phyloP scores from a whole-genome alignment of 2,329 filamentous ascomycete genomes.

The Pyrenophora graminea region DNA sequence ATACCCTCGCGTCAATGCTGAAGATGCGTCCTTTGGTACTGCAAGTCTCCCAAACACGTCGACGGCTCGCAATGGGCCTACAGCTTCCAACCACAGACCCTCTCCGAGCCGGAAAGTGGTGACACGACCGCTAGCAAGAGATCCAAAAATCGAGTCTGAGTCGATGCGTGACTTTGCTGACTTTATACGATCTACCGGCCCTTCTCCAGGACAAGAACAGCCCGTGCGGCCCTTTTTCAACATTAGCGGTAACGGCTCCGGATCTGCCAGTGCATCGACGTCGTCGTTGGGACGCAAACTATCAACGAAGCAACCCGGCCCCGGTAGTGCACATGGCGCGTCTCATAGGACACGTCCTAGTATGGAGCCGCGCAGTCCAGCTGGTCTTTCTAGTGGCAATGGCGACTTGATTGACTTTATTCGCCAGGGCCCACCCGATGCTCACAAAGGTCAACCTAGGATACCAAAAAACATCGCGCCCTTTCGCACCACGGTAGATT shows the following conservation, averaged over 20 bases:
- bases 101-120: conserved; percentile 33
- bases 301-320: conserved; percentile 28
- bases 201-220: conserved; percentile 36
- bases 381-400: conserved; percentile 67
- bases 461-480: conserved; percentile 84
- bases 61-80: conserved; percentile 28
- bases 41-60: conserved; percentile 31
- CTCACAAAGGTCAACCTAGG: conserved; percentile 63
- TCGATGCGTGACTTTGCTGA: conserved; percentile 83
- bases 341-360: conserved; percentile 35
- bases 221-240: conserved; percentile 42
- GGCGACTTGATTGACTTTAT: conserved; percentile 96
- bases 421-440: conserved; percentile 75
- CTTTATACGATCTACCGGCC: conserved; percentile 86
- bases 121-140: conserved; percentile 61
- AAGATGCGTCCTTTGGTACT: conserved; percentile 36
- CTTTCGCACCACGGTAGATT: conserved; percentile 84
- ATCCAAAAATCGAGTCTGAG: conserved; percentile 71
- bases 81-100: conserved; percentile 23
- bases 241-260: conserved; percentile 25
- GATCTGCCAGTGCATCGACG: conserved; percentile 25
- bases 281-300: conserved; percentile 36
- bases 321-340: conserved; percentile 25
- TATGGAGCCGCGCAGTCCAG: conserved; percentile 67
- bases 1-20: conserved; percentile 38